phyloP scores from a whole-genome alignment of 164 flowering plant genomes.

The Annona cherimola region DNA sequence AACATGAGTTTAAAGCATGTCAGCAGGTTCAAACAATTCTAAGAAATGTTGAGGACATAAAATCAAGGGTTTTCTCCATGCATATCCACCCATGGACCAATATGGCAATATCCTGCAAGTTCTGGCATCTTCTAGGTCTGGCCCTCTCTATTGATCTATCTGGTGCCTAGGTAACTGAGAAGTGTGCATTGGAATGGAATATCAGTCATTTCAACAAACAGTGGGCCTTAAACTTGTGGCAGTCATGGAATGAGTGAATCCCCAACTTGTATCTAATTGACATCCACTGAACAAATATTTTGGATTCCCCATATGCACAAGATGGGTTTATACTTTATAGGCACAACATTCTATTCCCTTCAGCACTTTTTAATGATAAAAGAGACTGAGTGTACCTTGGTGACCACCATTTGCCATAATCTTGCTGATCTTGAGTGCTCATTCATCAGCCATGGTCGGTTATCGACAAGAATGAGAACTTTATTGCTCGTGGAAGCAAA shows the following conservation, averaged over 20 bases:
- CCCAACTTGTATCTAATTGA: background rate
- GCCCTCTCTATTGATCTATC: background rate
- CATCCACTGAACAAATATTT: background rate
- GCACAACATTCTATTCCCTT: background rate
- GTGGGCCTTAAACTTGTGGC: background rate
- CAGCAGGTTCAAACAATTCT: background rate
- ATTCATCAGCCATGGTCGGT: constrained; percentile 28
- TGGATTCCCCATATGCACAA: background rate
- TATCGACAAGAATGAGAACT: constrained; percentile 26
- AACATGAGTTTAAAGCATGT: background rate
- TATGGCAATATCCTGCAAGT: background rate
- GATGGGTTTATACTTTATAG: background rate
- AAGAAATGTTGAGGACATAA: background rate
- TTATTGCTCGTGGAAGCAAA: constrained; percentile 21
- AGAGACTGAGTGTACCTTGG: constrained; percentile 17
- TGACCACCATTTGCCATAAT: constrained; percentile 28
- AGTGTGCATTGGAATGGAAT: background rate
- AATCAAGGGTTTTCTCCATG: background rate
- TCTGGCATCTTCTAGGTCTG: background rate
- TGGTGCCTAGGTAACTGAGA: background rate
- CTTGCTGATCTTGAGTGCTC: constrained; percentile 19
- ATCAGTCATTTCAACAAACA: background rate
- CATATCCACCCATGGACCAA: background rate
- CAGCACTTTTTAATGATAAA: background rate
- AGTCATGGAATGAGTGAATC: background rate